Conservation (phyloP, 148 eudicot species). For the Silene uniflora region DNA sequence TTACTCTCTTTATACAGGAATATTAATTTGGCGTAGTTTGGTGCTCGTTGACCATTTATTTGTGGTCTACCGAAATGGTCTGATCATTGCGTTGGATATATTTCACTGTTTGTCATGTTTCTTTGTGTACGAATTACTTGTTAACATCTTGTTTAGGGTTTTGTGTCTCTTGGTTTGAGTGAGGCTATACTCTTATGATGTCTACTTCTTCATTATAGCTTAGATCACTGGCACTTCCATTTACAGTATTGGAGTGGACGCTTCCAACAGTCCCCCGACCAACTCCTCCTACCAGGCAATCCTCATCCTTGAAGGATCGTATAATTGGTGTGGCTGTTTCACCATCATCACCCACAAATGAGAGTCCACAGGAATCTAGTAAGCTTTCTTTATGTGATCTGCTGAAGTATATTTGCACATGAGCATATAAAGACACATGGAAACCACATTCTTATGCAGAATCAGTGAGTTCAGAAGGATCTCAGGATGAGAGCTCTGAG, state of each 20-base stretch:
- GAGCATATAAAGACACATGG: slow-evolving; percentile 19
- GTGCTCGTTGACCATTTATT: slow-evolving; percentile 3
- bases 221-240: slow-evolving; percentile 99
- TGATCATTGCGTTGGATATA: not conserved
- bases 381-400: slow-evolving; percentile 29
- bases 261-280: slow-evolving; percentile 96
- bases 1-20: not conserved
- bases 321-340: slow-evolving; percentile 39
- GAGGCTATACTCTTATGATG: slow-evolving; percentile 23
- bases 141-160: not conserved
- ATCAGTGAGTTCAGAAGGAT: slow-evolving; percentile 56
- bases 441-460: slow-evolving; percentile 42
- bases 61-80: not conserved
- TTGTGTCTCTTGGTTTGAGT: not conserved
- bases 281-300: slow-evolving; percentile 48
- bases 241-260: slow-evolving; percentile 98
- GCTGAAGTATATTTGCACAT: slow-evolving; percentile 3
- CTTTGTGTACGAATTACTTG: not conserved
- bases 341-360: slow-evolving; percentile 46
- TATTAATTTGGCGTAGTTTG: not conserved
- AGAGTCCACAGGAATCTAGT: slow-evolving; percentile 66
- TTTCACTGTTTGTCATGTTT: slow-evolving; percentile 2
- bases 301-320: slow-evolving; percentile 58
- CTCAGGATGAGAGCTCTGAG: slow-evolving; percentile 87
- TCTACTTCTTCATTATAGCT: slow-evolving; percentile 54